Evolutionary conservation across 805 yeast species (phyloP).

Genomic region (Yamadazyma ubonensis): DNA sequence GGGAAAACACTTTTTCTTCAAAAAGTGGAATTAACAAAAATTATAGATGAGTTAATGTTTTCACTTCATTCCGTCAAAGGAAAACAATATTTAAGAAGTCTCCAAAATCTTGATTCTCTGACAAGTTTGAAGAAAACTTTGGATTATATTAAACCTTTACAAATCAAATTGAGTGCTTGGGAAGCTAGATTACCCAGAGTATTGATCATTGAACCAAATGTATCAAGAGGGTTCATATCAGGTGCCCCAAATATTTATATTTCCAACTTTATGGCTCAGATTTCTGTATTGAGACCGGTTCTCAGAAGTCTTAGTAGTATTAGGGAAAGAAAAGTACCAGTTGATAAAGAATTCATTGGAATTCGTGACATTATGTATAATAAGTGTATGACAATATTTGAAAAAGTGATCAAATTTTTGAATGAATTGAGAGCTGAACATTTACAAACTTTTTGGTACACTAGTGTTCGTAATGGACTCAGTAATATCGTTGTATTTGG

Average conservation of each 20-base stretch:
- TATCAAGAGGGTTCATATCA: constrained; percentile 61
- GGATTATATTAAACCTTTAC: constrained; percentile 75
- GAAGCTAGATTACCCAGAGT: constrained; percentile 66
- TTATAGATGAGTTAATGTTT: constrained; percentile 68
- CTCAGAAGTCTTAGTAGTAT: constrained; percentile 26
- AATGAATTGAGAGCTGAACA: constrained; percentile 72
- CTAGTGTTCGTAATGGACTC: constrained; percentile 24
- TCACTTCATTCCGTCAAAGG: constrained; percentile 70
- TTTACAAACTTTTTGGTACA: constrained; percentile 86
- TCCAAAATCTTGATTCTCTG: constrained; percentile 20
- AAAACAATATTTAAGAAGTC: constrained; percentile 35
- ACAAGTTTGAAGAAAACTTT: constrained; percentile 61
- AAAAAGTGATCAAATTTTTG: constrained; percentile 11
- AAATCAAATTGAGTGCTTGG: constrained; percentile 68
- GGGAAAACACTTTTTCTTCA: constrained; percentile 69
- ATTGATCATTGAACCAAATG: constrained; percentile 59
- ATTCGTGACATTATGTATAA: constrained; percentile 74
- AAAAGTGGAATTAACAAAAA: constrained; percentile 64
- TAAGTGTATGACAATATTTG: constrained; percentile 59
- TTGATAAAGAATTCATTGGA: constrained; percentile 76
- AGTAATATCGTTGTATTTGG: constrained; percentile 14
- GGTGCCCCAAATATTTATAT: constrained; percentile 66
- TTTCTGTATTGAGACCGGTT: constrained; percentile 51
- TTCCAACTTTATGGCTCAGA: constrained; percentile 84
- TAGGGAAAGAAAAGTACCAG: constrained; percentile 42